A percentile compares a stretch with the other conserved stretches of the same genome.
Conservation (phyloP, 2,329 filamentous ascomycete genomes). For the Trichophyton schoenleinii region DNA sequence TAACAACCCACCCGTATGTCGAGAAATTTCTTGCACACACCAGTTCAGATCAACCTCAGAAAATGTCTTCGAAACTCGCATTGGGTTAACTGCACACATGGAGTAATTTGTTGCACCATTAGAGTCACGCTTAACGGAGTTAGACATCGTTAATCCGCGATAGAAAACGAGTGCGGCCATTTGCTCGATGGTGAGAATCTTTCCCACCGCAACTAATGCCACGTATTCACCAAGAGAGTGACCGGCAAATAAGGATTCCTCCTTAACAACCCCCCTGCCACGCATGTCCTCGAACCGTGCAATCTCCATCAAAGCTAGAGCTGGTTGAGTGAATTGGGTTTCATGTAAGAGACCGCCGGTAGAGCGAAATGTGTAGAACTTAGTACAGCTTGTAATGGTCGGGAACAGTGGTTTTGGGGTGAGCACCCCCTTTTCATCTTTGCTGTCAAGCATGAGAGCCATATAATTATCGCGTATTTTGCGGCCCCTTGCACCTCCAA, state of each 20-base stretch:
- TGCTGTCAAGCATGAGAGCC: slow-evolving; percentile 99
- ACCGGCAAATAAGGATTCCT: slow-evolving; percentile 92
- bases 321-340: slow-evolving; percentile 96
- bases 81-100: slow-evolving; percentile 98
- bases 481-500: slow-evolving; percentile 91
- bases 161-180: slow-evolving; percentile 98
- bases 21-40: slow-evolving; percentile 87
- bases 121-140: slow-evolving; percentile 91
- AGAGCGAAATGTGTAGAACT: slow-evolving; percentile 93
- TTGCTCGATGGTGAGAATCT: slow-evolving; percentile 99
- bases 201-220: slow-evolving; percentile 83
- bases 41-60: slow-evolving; percentile 95
- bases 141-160: slow-evolving; percentile 97
- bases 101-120: slow-evolving; percentile 92
- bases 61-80: slow-evolving; percentile 96
- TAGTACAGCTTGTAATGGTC: slow-evolving; percentile 82
- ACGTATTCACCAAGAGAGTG: slow-evolving; percentile 98
- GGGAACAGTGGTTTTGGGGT: slow-evolving; percentile 99
- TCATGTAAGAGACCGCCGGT: slow-evolving; percentile 89
- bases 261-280: slow-evolving; percentile 85
- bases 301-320: slow-evolving; percentile 98
- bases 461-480: slow-evolving; percentile 98
- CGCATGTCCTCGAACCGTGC: slow-evolving; percentile 99
- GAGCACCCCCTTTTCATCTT: slow-evolving; percentile 76
- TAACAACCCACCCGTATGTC: slow-evolving; percentile 86